These are phyloP conservation scores for Saturnispora bothae DNA, from an alignment of 805 yeast species.

Conservation along the genomic window DNA sequence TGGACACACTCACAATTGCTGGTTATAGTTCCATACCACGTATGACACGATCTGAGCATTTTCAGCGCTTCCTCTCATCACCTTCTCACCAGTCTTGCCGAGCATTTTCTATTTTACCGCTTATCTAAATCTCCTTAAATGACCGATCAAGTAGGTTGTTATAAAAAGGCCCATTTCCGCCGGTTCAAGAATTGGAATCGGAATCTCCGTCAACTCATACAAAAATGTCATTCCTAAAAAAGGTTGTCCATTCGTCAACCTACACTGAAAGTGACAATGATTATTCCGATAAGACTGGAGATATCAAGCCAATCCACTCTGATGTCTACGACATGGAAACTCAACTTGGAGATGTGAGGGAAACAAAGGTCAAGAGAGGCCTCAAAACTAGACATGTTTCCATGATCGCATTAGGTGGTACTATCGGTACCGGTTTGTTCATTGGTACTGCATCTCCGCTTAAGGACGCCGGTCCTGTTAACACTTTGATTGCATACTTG, in stretches of 20 bases:
- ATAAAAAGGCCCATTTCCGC: not conserved
- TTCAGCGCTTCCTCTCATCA: no score
- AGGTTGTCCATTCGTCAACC: not conserved
- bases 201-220: not conserved
- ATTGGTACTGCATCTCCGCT: slow-evolving; percentile 52
- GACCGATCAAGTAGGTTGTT: no score
- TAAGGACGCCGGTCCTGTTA: slow-evolving; percentile 55
- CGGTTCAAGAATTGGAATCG: not conserved
- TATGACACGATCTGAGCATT: no score
- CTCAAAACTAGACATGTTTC: slow-evolving; percentile 59
- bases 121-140: no score
- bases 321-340: slow-evolving; percentile 3
- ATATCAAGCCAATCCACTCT: not conserved
- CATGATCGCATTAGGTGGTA: slow-evolving; percentile 73
- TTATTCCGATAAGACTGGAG: not conserved
- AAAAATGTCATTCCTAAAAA: not conserved
- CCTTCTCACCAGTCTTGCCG: not conserved
- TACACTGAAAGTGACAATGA: not conserved
- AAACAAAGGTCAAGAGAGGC: slow-evolving; percentile 32
- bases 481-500: slow-evolving; percentile 50
- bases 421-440: slow-evolving; percentile 71
- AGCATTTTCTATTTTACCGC: no score
- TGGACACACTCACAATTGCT: no score
- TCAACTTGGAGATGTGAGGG: slow-evolving; percentile 10
- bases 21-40: no score